Evolutionary conservation across 2,329 filamentous ascomycete species (phyloP), one percentile per base, ranked within the genome.

Genomic region (Scytalidium sp.): DNA sequence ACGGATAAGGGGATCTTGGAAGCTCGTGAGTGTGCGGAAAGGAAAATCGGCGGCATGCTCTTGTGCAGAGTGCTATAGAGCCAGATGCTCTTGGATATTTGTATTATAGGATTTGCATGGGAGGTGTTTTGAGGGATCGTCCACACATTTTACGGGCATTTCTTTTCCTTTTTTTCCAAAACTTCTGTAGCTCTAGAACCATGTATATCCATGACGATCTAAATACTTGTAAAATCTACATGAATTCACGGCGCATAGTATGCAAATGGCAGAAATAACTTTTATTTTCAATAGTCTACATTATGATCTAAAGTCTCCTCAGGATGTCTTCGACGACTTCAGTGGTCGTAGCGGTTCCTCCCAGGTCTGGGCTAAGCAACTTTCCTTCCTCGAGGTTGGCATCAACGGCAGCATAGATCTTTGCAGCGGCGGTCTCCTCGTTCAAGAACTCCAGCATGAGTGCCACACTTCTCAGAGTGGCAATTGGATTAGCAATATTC

Each of bases 401-500:
- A 71, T 99, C 94, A 20, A 97, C 91, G 19, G 94, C 94, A 52
- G 84, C 80, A 70, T 97, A 96, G 62, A 99, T 96, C 74, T 79
- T 85, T 23, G 88, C 90, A 27, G 94, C 94, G 19, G 94, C 94
- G 55, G 81, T 76, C 71, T 91, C 87, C 75, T 96, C 85, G 56
- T 90, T 84, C 57, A 97, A 76, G 72, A 97, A 99, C 77, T 97
- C 93, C 58, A 99, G 79, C 94, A 99, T 97, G 55, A 97, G 78
- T 27, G 88, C 94, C 15, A 91, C 87, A 70, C 88, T 94, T 65
- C 94, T 80, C 57, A 99, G 80, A 9, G 94, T 97, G 29, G 94
- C 94, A 65, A 99, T 95, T 20, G 94, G 94, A 74, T 99, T 99
- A 59, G 94, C 91, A 65, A 99, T 93, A 57, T 86, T 84, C 78